Base-by-base conservation (phyloP, 441 rosid genomes). In the Jatropha multifida region DNA sequence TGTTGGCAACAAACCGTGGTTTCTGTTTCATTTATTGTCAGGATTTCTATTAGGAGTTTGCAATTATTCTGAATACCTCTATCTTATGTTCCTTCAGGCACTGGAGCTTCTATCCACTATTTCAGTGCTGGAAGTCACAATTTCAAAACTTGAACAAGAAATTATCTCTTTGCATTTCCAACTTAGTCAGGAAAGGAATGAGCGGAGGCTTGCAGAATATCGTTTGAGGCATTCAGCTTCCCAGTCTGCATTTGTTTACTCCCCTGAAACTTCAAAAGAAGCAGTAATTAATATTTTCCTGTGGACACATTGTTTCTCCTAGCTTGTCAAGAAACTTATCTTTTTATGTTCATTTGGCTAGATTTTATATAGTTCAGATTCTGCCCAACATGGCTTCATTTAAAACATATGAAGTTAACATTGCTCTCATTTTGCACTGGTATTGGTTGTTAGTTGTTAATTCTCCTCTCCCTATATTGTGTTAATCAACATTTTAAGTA, bases 101-200 rank as follows among this genome's bases (percentile, higher is more conserved):
- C 91, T 80, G 77, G 96, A 90, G 82, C 88, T 92, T 75, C 81
- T 92, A 72, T 94, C 87, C 69, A 81, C 92, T 74, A 82, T 92
- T 80, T 87, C 89, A 54, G 73, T 88, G 78, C 76, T 90, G 76
- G 94, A 94, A 86, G 84, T 80, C 72, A 84, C 90, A 1, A 88
- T 92, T 73, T 85, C 89, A 68, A 90, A 94, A 83, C 98, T 94
- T 26, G 97, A 94, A 76, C 87, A 87, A 78, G 94, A 94, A 81
- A 86, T 85, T 14, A 77, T 84, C 71, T 81, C 91, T 46, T 84
- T 92, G 86, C 88, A 90, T 74, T 86, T 81, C 85, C 89, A 92
- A 73, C 89, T 94, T 61, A 83, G 88, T 88, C 98, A 92, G 81
- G 98, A 92, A 81, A 94, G 88, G 80, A 90, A 88, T 48, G 91